phyloP scores from a whole-genome alignment of 139 green algal genomes.

The Monoraphidium neglectum region DNA sequence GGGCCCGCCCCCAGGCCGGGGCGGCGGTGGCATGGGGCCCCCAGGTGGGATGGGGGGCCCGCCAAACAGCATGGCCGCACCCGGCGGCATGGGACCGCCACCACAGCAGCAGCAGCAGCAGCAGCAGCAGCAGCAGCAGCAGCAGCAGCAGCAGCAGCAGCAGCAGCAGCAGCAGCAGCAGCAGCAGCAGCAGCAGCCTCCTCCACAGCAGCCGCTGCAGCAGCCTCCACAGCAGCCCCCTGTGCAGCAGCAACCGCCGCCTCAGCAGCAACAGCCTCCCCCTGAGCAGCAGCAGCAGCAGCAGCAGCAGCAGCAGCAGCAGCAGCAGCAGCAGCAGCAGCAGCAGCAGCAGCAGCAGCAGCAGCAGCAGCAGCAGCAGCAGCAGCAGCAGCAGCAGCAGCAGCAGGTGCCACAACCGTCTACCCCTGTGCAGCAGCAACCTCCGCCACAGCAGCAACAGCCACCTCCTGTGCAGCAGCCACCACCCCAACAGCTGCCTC shows the following conservation, averaged over 20 bases:
- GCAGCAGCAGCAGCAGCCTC: not conserved
- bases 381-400: conserved; percentile 5
- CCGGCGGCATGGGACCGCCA: not conserved
- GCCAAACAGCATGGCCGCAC: not conserved
- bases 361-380: not conserved
- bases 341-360: not conserved
- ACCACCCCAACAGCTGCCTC: not conserved
- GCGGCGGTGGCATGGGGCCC: too few relatives aligned
- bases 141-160: conserved; percentile 21
- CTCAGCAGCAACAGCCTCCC: not conserved
- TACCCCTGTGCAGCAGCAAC: not conserved
- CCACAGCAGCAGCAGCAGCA: not conserved
- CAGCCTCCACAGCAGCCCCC: not conserved
- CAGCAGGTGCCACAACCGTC: not conserved
- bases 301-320: not conserved
- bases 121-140: not conserved
- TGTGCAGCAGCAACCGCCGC: not conserved
- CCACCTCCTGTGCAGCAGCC: not conserved
- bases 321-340: not conserved
- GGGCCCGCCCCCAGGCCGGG: too few relatives aligned
- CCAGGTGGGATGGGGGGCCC: too few relatives aligned
- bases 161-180: not conserved
- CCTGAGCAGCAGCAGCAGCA: not conserved
- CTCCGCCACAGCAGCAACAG: not conserved
- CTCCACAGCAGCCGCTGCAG: not conserved